phyloP scores from a whole-genome alignment of 1,284 basidiomycete genomes.

The Trichosporon faecale region DNA sequence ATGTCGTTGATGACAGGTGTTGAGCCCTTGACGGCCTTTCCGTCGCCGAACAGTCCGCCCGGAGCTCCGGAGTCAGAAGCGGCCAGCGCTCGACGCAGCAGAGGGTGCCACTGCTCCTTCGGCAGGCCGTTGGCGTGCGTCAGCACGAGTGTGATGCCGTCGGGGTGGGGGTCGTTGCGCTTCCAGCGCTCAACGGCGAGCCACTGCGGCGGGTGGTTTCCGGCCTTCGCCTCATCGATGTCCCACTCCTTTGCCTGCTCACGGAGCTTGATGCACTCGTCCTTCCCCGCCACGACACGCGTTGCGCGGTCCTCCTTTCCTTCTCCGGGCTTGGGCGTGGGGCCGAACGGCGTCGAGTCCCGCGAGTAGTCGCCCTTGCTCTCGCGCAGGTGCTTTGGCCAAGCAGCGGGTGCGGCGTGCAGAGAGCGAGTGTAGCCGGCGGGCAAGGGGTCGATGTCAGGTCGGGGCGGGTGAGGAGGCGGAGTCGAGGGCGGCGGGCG shows the following conservation, averaged over 20 bases:
- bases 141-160: constrained; percentile 65
- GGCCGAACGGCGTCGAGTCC: constrained; percentile 25
- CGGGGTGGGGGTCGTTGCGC: constrained; percentile 24
- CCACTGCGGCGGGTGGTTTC: constrained; percentile 51
- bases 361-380: constrained; percentile 36
- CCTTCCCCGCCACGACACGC: constrained; percentile 20
- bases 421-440: constrained; percentile 57
- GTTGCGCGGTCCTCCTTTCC: constrained; percentile 40
- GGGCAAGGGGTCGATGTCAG: constrained; percentile 34
- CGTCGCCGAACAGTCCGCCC: constrained; percentile 11
- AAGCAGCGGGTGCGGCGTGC: constrained; percentile 70
- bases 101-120: constrained; percentile 71
- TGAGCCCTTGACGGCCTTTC: background rate
- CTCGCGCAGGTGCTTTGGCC: constrained; percentile 55
- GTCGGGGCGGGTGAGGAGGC: constrained; percentile 13
- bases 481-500: constrained; percentile 11
- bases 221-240: constrained; percentile 13
- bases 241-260: constrained; percentile 17
- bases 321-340: constrained; percentile 17
- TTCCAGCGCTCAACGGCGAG: constrained; percentile 31
- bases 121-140: constrained; percentile 77
- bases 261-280: constrained; percentile 6
- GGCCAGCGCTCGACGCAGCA: constrained; percentile 55
- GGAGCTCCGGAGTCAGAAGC: constrained; percentile 4
- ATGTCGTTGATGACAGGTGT: constrained; percentile 62